Evolutionary conservation across 495 filamentous ascomycete genomes (phyloP).

Genomic region (Xylaria intraflava): DNA sequence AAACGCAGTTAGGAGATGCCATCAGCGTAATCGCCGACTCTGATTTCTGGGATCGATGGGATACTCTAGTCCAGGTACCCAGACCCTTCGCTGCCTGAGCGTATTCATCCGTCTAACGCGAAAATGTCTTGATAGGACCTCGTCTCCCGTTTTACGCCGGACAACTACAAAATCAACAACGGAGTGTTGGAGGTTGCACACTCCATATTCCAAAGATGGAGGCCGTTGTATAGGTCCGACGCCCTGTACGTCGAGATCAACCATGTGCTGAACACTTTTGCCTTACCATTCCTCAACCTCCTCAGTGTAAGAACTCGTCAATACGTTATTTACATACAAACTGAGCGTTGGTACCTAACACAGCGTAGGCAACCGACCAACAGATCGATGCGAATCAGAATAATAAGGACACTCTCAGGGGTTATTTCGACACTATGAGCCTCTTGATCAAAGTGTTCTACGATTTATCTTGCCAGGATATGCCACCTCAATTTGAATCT

Average conservation of each 20-base stretch:
- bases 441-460: conserved; percentile 86
- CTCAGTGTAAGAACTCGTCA: conserved; percentile 50
- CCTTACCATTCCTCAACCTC: conserved; percentile 69
- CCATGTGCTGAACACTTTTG: conserved; percentile 82
- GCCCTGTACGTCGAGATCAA: conserved; percentile 88
- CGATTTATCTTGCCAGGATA: conserved; percentile 92
- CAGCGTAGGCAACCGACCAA: conserved; percentile 59
- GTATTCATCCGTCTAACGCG: background rate
- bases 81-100: background rate
- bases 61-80: conserved; percentile 53
- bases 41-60: conserved; percentile 94
- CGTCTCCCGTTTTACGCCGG: conserved; percentile 72
- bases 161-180: conserved; percentile 74
- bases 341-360: conserved; percentile 14
- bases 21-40: conserved; percentile 96
- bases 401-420: conserved; percentile 64
- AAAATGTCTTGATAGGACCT: conserved; percentile 52
- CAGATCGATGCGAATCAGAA: conserved; percentile 67
- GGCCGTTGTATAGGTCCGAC: conserved; percentile 85
- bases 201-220: conserved; percentile 95
- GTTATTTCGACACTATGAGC: conserved; percentile 74
- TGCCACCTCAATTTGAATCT: conserved; percentile 88
- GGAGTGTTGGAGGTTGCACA: conserved; percentile 95
- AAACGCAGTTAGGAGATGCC: conserved; percentile 89
- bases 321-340: background rate